These are phyloP conservation scores for Tulasnella sp. DNA, from an alignment of 768 basidiomycete species.

Conservation along the genomic window DNA sequence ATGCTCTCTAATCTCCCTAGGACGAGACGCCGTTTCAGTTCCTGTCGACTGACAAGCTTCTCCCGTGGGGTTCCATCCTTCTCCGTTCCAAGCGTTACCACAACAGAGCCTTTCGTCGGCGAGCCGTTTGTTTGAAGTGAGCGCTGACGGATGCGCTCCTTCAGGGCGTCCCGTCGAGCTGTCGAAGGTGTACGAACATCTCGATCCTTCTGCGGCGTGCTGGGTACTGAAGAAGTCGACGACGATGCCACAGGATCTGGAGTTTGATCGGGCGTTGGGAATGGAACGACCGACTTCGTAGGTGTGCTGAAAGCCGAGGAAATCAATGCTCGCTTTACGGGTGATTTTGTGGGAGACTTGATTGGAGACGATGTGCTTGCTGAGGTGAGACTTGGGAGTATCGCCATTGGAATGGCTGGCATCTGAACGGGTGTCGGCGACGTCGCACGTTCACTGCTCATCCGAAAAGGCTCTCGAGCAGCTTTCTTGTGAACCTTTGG, in stretches of 20 bases:
- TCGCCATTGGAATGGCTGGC: slow-evolving; percentile 12
- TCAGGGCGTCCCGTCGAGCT: slow-evolving; percentile 66
- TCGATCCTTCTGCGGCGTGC: slow-evolving; percentile 8
- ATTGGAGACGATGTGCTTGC: neutral
- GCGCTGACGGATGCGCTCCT: slow-evolving; percentile 66
- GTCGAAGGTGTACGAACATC: slow-evolving; percentile 26
- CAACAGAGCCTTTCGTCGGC: slow-evolving; percentile 28
- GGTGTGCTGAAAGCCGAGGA: slow-evolving; percentile 5
- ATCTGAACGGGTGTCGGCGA: slow-evolving; percentile 14
- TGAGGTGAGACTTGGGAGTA: slow-evolving; percentile 5
- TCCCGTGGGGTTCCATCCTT: slow-evolving; percentile 53
- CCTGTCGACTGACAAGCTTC: slow-evolving; percentile 63
- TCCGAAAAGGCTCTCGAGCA: neutral
- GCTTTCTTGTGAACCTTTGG: slow-evolving; percentile 4
- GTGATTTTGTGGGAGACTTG: neutral
- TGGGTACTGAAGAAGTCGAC: neutral
- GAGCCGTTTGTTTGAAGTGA: slow-evolving; percentile 45
- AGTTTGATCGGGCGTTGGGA: slow-evolving; percentile 10
- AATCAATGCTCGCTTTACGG: neutral
- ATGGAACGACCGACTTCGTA: neutral
- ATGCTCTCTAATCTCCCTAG: slow-evolving; percentile 67
- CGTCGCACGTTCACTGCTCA: slow-evolving; percentile 11
- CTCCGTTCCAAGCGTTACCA: slow-evolving; percentile 20
- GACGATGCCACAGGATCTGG: neutral
- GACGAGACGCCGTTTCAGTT: slow-evolving; percentile 61